Evolutionary conservation across 331 rosid species (phyloP).

Genomic region (Malus hybrid): DNA sequence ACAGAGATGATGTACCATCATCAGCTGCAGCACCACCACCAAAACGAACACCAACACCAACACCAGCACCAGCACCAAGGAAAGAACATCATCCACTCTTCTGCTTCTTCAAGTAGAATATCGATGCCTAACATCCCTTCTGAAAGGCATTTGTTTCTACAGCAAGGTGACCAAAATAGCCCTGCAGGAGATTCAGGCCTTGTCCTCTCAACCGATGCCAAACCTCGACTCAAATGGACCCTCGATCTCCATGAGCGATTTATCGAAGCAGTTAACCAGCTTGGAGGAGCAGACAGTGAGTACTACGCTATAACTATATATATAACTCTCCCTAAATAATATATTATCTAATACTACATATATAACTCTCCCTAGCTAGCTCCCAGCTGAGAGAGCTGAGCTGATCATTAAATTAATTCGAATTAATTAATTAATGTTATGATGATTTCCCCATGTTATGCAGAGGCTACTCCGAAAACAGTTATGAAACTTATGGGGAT

Average conservation of each 20-base stretch:
- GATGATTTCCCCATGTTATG: constrained; percentile 4
- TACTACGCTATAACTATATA: background rate
- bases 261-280: constrained; percentile 79
- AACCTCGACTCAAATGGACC: constrained; percentile 95
- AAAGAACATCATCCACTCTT: constrained; percentile 51
- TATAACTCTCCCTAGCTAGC: background rate
- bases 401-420: background rate
- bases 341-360: background rate
- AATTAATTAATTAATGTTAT: background rate
- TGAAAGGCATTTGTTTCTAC: constrained; percentile 74
- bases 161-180: constrained; percentile 39
- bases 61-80: constrained; percentile 36
- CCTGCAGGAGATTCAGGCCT: constrained; percentile 80
- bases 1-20: constrained; percentile 50
- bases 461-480: constrained; percentile 99
- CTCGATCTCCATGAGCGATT: constrained; percentile 89
- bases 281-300: constrained; percentile 99
- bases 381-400: background rate
- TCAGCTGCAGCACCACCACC: constrained; percentile 7
- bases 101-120: constrained; percentile 42
- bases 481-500: constrained; percentile 98
- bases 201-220: constrained; percentile 94
- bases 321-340: too few relatives aligned
- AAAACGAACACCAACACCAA: background rate
- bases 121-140: constrained; percentile 44